These are phyloP conservation scores for Boehmeria nivea DNA, from an alignment of 306 rosid species.

Conservation along the genomic window DNA sequence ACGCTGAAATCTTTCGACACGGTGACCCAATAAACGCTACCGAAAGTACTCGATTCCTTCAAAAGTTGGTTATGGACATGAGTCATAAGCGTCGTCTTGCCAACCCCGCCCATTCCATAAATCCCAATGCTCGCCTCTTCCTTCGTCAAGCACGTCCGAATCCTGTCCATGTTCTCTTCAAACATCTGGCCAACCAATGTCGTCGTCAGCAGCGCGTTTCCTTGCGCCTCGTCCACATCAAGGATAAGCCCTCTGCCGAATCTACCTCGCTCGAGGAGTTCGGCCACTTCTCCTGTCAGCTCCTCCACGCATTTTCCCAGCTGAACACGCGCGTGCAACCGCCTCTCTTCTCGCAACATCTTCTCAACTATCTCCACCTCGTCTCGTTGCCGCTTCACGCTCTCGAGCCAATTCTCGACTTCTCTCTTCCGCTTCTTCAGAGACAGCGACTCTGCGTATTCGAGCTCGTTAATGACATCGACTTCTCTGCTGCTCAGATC, in stretches of 20 bases:
- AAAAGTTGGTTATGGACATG: too few relatives aligned
- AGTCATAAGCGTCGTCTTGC: too few relatives aligned
- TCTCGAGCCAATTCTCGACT: constrained; percentile 22
- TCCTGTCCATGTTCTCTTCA: constrained; percentile 12
- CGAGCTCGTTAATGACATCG: constrained; percentile 23
- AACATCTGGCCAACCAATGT: constrained; percentile 20
- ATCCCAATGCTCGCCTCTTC: not conserved
- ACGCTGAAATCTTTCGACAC: constrained; percentile 23
- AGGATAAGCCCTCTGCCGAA: constrained; percentile 21
- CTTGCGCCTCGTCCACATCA: constrained; percentile 17
- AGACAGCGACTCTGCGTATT: constrained; percentile 18
- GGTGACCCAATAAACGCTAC: constrained; percentile 24
- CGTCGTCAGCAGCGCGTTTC: constrained; percentile 22
- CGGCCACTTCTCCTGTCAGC: constrained; percentile 17
- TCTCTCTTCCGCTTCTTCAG: constrained; percentile 21
- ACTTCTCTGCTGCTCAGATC: constrained; percentile 24
- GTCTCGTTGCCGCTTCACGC: constrained; percentile 16
- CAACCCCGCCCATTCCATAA: too few relatives aligned
- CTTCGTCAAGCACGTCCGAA: not conserved
- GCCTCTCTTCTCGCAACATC: constrained; percentile 5
- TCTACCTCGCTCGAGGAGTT: constrained; percentile 23
- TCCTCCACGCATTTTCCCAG: constrained; percentile 10
- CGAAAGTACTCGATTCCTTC: too few relatives aligned
- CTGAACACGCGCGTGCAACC: constrained; percentile 4
- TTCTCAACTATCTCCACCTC: constrained; percentile 18